These are phyloP conservation scores for Hemisphaericaspora subhashii DNA, from an alignment of 1,139 yeast genomes.

Conservation along the genomic window DNA sequence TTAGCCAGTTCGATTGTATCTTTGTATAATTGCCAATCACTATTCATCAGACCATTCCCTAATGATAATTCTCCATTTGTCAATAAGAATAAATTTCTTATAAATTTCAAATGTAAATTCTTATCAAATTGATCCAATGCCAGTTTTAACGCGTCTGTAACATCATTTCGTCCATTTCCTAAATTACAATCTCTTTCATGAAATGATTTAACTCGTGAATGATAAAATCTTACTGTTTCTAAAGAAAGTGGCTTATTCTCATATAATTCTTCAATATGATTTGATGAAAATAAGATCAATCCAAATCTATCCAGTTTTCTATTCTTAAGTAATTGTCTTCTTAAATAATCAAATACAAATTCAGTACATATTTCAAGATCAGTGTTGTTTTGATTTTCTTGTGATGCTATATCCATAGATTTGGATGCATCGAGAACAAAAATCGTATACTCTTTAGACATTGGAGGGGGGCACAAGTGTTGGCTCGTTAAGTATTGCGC, in stretches of 20 bases:
- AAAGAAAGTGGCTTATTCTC: slow-evolving; percentile 27
- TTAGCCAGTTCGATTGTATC: slow-evolving; percentile 2
- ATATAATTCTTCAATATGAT: slow-evolving; percentile 21
- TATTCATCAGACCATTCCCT: neutral
- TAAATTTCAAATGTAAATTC: slow-evolving; percentile 24
- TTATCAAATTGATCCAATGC: slow-evolving; percentile 31
- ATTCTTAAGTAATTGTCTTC: slow-evolving; percentile 13
- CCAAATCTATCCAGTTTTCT: slow-evolving; percentile 14
- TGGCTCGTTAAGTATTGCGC: too few species aligned
- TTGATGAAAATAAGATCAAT: slow-evolving; percentile 11
- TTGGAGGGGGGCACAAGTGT: neutral
- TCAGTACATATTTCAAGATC: slow-evolving; percentile 9
- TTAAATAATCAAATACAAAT: slow-evolving; percentile 9
- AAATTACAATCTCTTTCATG: slow-evolving; percentile 7
- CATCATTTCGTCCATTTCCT: slow-evolving; percentile 17
- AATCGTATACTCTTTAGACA: slow-evolving; percentile 45
- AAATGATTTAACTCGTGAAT: slow-evolving; percentile 10
- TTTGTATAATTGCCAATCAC: slow-evolving; percentile 3
- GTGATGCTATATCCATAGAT: slow-evolving; percentile 7
- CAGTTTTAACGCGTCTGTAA: slow-evolving; percentile 27
- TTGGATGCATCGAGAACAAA: slow-evolving; percentile 32
- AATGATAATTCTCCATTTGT: slow-evolving; percentile 31
- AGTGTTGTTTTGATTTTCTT: neutral
- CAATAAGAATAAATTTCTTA: slow-evolving; percentile 45
- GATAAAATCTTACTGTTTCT: slow-evolving; percentile 17